A percentile compares a stretch with the other conserved stretches of the same genome.
Evolutionary conservation across 306 rosid genomes (phyloP).

Genomic region (Cucurbita argyrosperma): DNA sequence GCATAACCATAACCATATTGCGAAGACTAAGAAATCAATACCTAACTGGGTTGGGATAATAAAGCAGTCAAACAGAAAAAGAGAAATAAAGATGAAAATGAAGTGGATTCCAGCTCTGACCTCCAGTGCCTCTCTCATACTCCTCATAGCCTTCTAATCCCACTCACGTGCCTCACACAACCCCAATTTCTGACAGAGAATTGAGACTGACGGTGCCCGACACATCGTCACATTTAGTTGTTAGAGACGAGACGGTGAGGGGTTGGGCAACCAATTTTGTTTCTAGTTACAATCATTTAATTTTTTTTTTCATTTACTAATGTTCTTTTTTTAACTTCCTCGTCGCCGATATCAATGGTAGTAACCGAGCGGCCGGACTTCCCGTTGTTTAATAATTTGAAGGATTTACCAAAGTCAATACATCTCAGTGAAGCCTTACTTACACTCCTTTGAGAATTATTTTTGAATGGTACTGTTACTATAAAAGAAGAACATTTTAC

Average conservation of each 20-base stretch:
- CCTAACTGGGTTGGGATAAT: too few relatives aligned
- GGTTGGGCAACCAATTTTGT: background rate
- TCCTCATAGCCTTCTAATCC: background rate
- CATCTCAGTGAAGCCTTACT: too few relatives aligned
- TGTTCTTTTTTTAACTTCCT: background rate
- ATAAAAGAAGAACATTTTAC: too few relatives aligned
- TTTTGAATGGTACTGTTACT: too few relatives aligned
- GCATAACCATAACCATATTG: too few relatives aligned
- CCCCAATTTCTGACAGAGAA: background rate
- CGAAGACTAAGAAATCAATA: too few relatives aligned
- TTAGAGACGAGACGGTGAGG: background rate
- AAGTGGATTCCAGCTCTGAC: background rate
- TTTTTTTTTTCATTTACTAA: background rate
- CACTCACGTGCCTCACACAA: background rate
- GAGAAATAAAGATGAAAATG: background rate
- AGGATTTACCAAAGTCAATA: background rate
- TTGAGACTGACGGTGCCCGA: background rate
- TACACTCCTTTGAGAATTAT: too few relatives aligned
- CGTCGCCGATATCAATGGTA: background rate
- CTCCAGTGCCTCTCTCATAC: too few relatives aligned
- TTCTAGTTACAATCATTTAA: background rate
- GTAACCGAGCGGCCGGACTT: too few relatives aligned
- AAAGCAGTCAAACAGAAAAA: background rate
- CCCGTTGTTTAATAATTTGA: too few relatives aligned
- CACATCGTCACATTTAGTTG: background rate